phyloP scores from a whole-genome alignment of 2,329 filamentous ascomycete species.

The Scedosporium dehoogii region DNA sequence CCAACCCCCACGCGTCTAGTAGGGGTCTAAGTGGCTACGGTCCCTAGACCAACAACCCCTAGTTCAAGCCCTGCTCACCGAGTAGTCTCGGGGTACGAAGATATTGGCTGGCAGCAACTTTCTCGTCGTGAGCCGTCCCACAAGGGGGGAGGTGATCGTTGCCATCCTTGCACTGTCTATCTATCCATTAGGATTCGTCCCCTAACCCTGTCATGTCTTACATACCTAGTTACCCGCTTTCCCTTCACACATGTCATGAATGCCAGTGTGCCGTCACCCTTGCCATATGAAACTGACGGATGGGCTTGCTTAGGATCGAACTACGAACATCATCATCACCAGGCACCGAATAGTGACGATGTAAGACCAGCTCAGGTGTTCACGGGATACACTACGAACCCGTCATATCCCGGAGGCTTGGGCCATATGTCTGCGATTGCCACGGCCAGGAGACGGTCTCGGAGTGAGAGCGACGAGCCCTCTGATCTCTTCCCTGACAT shows the following conservation, averaged over 20 bases:
- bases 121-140: not conserved
- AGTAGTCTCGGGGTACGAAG: not conserved
- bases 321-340: constrained; percentile 5
- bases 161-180: not conserved
- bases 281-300: not conserved
- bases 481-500: constrained; percentile 77
- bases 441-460: constrained; percentile 13
- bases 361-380: constrained; percentile 69
- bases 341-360: constrained; percentile 35
- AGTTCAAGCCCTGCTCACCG: not conserved
- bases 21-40: not conserved
- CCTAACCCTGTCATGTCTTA: not conserved
- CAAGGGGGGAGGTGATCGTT: not conserved
- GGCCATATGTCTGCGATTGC: constrained; percentile 15
- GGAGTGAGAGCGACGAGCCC: constrained; percentile 46
- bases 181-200: not conserved
- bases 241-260: not conserved
- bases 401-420: constrained; percentile 19
- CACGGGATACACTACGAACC: constrained; percentile 43
- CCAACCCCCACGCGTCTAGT: not conserved
- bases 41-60: not conserved
- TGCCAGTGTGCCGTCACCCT: not conserved
- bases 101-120: not conserved
- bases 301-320: not conserved
- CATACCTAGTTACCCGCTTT: not conserved